Evolutionary conservation across 2,329 filamentous ascomycete genomes (phyloP), one percentile per base, ranked within the genome.

Genomic region (Calonectria naviculata): DNA sequence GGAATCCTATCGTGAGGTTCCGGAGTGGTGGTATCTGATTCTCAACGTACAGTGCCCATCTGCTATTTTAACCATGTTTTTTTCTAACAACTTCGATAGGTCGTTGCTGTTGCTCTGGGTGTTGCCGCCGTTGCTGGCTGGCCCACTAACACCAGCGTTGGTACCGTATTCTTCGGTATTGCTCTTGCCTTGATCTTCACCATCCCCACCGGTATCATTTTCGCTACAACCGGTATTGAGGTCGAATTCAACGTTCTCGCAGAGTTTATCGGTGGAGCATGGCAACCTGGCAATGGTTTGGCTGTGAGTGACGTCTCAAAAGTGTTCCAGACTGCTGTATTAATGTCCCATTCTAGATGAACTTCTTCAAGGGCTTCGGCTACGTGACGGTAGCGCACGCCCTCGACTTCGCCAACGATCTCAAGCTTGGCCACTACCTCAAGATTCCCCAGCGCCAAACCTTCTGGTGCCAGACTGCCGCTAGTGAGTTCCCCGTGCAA

Each of bases 221-320:
- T 80, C 28, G 81, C 85, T 26, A 87, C 84, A 21, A 87, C 85
- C 0, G 85, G 84, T 1, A 81, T 83, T 13, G 80, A 84, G 34
- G 81, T 85, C 12, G 84, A 82, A 17, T 80, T 86, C 28, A 87
- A 87, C 52, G 86, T 88, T 0, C 73, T 88, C 1, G 84, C 85
- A 15, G 85, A 87, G 76, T 84, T 87, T 13, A 86, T 87, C 13
- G 85, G 84, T 38, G 86, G 86, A 19, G 80, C 82, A 0, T 83
- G 82, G 75, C 81, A 84, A 5, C 78, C 82, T 0, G 85, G 85
- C 3, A 86, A 86, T 65, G 84, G 85, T 1, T 72, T 87, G 17
- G 84, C 83, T 54, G 52, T 58, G 15, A 58, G 52, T 58, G 5
- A 1, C 13, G 36, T 17, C 21, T 17, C 13, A 3, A 13, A 58